Evolutionary conservation across 2,329 filamentous ascomycete species (phyloP).

Genomic region (Curvularia lunata): DNA sequence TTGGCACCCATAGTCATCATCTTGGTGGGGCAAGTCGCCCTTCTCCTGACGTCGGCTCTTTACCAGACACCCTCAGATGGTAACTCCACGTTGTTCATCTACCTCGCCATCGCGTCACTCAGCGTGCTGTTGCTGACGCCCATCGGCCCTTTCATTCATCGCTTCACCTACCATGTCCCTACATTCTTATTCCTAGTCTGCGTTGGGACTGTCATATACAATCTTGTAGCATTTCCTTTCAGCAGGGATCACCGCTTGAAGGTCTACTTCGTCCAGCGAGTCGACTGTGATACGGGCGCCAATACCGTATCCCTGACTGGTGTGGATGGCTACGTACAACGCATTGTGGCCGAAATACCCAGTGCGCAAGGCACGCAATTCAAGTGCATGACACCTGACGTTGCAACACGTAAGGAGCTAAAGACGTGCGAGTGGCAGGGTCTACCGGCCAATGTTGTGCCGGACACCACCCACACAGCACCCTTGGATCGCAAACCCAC

Average conservation of each 20-base stretch:
- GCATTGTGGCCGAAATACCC: conserved; percentile 72
- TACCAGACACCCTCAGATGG: conserved; percentile 87
- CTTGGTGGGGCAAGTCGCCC: conserved; percentile 75
- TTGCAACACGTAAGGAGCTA: conserved; percentile 59
- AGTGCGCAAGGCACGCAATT: conserved; percentile 67
- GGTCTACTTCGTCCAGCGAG: conserved; percentile 81
- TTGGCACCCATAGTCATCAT: conserved; percentile 79
- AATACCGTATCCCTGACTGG: conserved; percentile 66
- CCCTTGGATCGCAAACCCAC: conserved; percentile 35
- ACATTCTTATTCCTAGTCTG: conserved; percentile 76
- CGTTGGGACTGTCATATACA: conserved; percentile 79
- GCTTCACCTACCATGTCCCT: conserved; percentile 82
- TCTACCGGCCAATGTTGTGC: conserved; percentile 68
- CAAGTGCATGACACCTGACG: conserved; percentile 49
- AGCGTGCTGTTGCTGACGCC: conserved; percentile 77
- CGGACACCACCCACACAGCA: conserved; percentile 44
- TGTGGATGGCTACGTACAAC: conserved; percentile 47
- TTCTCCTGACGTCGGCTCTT: conserved; percentile 74
- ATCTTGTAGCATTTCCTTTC: conserved; percentile 87
- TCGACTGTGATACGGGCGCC: conserved; percentile 74
- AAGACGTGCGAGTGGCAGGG: conserved; percentile 75
- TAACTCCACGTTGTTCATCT: conserved; percentile 71
- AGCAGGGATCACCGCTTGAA: conserved; percentile 80
- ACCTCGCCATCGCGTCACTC: conserved; percentile 71
- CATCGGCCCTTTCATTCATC: conserved; percentile 82